Evolutionary conservation across 2,329 filamentous ascomycete genomes (phyloP), one percentile per base, ranked within the genome.

Genomic region (Aaosphaeria pasadenensis): DNA sequence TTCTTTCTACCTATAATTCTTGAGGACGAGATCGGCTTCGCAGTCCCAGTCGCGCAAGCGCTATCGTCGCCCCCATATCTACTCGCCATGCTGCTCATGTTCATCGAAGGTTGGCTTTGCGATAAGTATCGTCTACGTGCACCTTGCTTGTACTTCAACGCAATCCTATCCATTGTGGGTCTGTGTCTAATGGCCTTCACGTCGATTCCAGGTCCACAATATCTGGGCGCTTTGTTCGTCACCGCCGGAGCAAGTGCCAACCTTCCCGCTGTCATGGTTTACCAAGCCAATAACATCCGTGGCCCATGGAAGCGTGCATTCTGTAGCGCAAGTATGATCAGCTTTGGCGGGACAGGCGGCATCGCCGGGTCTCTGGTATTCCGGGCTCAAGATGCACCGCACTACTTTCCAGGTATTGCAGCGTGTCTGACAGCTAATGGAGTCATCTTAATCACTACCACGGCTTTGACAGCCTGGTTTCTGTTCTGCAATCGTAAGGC

Each of bases 221-320:
- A 68, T 44, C 66, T 67, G 45, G 66, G 63, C 6, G 59, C 64
- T 7, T 70, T 70, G 43, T 48, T 70, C 1, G 63, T 62, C 13
- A 56, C 65, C 32, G 57, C 56, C 4, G 64, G 65, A 1, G 59
- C 59, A 35, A 68, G 66, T 41, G 60, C 58, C 4, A 63, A 66
- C 30, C 53, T 70, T 0, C 58, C 62, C 3, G 63, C 62, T 5
- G 63, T 64, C 29, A 56, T 70, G 24, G 67, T 54, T 1, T 60
- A 55, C 24, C 57, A 60, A 43, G 53, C 50, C 49, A 71, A 72
- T 50, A 72, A 71, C 43, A 57, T 71, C 4, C 59, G 66, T 1
- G 57, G 59, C 11, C 54, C 69, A 41, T 60, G 59, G 6, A 49
- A 63, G n/a, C 56, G 58, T 9, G 45, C 52, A 32, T 59, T 70